Percentiles rank a stretch among this genome's conserved stretches.
Evolutionary conservation across 768 basidiomycete species (phyloP).

Genomic region (Lentinula aciculospora): DNA sequence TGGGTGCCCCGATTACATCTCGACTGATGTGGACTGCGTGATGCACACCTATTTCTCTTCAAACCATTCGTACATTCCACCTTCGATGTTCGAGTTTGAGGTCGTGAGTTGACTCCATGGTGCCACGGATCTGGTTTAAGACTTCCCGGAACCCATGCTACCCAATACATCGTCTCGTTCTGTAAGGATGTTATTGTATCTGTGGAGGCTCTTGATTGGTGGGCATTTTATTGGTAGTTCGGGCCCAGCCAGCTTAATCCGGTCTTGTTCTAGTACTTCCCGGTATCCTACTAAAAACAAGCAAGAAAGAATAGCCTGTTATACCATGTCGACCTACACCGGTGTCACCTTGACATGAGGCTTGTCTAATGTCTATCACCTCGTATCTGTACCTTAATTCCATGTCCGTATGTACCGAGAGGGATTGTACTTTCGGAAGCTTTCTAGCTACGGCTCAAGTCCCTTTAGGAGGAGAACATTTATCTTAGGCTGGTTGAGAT

Average conservation of each 20-base stretch:
- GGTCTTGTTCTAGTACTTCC: background rate
- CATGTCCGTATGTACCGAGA: background rate
- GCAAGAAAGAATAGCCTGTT: background rate
- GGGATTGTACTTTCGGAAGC: background rate
- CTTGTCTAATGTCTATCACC: background rate
- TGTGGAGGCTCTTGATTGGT: too few species aligned
- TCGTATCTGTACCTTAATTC: background rate
- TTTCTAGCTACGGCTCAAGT: background rate
- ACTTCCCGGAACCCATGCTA: too few species aligned
- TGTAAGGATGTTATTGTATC: too few species aligned
- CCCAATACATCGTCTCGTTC: too few species aligned
- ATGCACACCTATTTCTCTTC: too few species aligned
- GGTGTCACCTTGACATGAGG: background rate
- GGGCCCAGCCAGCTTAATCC: background rate
- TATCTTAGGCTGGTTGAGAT: background rate
- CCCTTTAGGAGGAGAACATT: background rate
- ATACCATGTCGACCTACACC: background rate
- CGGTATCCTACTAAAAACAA: background rate
- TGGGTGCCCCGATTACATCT: too few species aligned
- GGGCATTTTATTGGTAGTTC: too few species aligned
- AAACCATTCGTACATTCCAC: too few species aligned
- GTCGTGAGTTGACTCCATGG: too few species aligned
- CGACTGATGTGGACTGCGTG: too few species aligned
- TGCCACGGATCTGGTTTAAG: too few species aligned
- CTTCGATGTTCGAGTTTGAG: too few species aligned